These are phyloP conservation scores for Epichloe sp. DNA, from an alignment of 2,329 filamentous ascomycete genomes.

Conservation along the genomic window DNA sequence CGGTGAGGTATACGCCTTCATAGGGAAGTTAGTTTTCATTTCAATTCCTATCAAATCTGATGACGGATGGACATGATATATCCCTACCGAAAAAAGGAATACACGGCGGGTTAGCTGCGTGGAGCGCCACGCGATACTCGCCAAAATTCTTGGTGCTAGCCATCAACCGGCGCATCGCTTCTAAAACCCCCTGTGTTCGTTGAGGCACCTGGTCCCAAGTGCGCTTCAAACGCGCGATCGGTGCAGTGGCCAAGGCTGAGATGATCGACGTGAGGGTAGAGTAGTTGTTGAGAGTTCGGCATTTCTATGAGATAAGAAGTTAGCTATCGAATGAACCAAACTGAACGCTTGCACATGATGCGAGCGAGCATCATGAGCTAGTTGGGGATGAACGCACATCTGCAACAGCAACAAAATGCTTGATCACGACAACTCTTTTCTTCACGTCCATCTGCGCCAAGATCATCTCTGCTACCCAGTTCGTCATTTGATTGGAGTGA, in stretches of 20 bases:
- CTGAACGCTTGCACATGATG: background rate
- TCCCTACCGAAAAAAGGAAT: conserved; percentile 94
- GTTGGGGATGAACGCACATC: conserved; percentile 52
- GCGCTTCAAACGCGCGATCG: conserved; percentile 82
- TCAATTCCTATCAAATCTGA: background rate
- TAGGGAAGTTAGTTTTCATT: background rate
- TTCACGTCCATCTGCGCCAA: conserved; percentile 87
- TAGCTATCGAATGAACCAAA: conserved; percentile 6
- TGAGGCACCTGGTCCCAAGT: conserved; percentile 92
- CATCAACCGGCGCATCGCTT: conserved; percentile 91
- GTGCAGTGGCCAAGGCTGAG: conserved; percentile 84
- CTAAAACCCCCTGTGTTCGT: conserved; percentile 65
- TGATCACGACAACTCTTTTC: conserved; percentile 93
- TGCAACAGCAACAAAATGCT: conserved; percentile 92
- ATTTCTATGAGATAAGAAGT: conserved; percentile 51
- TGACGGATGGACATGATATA: background rate
- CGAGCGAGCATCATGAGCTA: background rate
- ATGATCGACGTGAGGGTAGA: conserved; percentile 97
- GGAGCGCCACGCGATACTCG: conserved; percentile 86
- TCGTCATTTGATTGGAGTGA: conserved; percentile 96
- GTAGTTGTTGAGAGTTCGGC: conserved; percentile 85
- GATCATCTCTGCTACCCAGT: conserved; percentile 99
- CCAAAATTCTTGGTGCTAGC: conserved; percentile 96
- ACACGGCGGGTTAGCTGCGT: conserved; percentile 87
- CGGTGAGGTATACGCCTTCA: conserved; percentile 78